Base-by-base conservation (phyloP, 495 filamentous ascomycete species). In the Hypoxylon cercidicola region DNA sequence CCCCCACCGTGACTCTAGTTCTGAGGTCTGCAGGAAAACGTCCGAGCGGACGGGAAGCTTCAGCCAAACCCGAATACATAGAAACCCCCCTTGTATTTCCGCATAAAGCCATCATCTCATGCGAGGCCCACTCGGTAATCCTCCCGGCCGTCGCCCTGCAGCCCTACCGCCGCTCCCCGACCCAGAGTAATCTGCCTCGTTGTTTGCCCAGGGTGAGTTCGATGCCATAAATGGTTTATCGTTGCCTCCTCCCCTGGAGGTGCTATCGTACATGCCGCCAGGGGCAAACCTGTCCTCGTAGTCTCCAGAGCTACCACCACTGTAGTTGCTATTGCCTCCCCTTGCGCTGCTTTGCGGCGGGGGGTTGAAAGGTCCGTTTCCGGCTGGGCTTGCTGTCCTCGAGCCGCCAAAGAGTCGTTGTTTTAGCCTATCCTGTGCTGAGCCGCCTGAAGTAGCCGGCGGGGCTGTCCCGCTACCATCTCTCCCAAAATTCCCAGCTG, bases 361-460 rank as follows among this genome's bases (percentile, higher is more conserved):
- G 4, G 72, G 76, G 55, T 70, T 80, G 64, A 72, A 79, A 55
- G 60, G 79, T 69, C 39, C 75, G 66, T 12, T 67, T 43, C 49
- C 51, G 63, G 68, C 49, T 46, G 79, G 79, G 43, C 79, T 80
- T 19, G 76, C 55, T n/a, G 78, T 80, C 57, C 75, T 72, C 18
- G 79, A 72, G 1, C 81, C 80, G 62, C 81, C 75, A 44, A 74
- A 81, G 21, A 87, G 74, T 60, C 81, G 69, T 72, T 81, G 80
- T 67, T 83, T 83, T 58, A 82, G 64, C 55, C 77, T 71, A 43
- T 86, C 74, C 68, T 83, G 81, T 23, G 81, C 79, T 16, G 77
- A 78, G 40, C 75, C 61, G 35, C 67, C 64, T 28, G 55, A 60
- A 51, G 72, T 39, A 46, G 75, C 69, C 50, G 75, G 74, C 60